phyloP scores from a whole-genome alignment of 345 rosid genomes.

The Rhodamnia argentea region DNA sequence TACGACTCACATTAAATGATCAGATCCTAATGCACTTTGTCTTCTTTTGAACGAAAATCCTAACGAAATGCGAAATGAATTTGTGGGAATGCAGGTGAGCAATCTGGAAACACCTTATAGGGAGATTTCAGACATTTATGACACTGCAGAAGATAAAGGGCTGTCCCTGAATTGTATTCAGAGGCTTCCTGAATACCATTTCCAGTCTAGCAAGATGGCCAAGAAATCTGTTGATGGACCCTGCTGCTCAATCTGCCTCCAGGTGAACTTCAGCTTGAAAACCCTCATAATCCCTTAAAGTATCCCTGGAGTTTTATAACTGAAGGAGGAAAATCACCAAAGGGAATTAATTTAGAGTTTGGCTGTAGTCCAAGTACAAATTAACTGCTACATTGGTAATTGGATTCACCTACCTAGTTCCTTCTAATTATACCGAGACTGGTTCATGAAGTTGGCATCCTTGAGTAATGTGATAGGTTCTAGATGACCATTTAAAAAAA shows the following conservation, averaged over 20 bases:
- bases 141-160: conserved; percentile 32
- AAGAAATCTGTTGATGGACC: background rate
- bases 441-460: background rate
- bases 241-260: conserved; percentile 63
- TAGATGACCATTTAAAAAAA: background rate
- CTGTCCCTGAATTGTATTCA: conserved; percentile 24
- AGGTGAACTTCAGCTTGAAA: conserved; percentile 21
- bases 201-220: conserved; percentile 5
- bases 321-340: background rate
- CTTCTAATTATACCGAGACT: background rate
- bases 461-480: background rate
- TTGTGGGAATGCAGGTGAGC: conserved; percentile 27
- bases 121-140: conserved; percentile 54
- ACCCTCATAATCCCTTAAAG: background rate
- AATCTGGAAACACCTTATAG: conserved; percentile 31
- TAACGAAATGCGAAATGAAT: background rate
- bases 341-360: background rate
- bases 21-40: background rate
- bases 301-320: background rate
- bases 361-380: background rate
- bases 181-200: conserved; percentile 28
- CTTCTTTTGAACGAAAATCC: background rate
- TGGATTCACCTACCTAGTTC: background rate
- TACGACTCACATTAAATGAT: background rate
- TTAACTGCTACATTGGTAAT: background rate